A percentile compares a stretch with the other conserved stretches of the same genome.
phyloP scores from a whole-genome alignment of 371 early-diverging fungal genomes.

The Nematocida ausubeli region DNA sequence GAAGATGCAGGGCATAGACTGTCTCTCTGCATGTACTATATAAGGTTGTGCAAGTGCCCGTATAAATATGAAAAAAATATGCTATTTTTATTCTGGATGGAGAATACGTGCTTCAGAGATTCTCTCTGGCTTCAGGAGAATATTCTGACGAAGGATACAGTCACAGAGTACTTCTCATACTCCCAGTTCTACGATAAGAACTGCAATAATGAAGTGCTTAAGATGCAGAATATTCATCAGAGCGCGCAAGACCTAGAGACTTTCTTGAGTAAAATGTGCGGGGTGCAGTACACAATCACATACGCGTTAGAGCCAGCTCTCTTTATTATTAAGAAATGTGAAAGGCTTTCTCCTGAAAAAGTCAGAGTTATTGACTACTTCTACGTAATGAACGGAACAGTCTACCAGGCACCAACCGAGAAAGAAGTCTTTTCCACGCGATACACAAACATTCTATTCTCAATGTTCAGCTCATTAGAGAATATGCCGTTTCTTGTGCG shows the following conservation, averaged over 20 bases:
- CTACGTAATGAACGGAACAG: constrained; percentile 51
- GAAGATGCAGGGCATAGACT: no score
- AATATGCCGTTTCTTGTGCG: constrained; percentile 7
- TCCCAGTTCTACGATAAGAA: constrained; percentile 90
- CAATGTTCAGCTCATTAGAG: constrained; percentile 36
- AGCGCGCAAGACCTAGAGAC: neutral
- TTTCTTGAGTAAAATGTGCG: constrained; percentile 40
- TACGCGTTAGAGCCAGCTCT: constrained; percentile 38
- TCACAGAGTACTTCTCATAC: constrained; percentile 82
- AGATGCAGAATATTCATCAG: constrained; percentile 89
- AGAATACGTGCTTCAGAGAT: constrained; percentile 63
- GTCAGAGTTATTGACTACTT: constrained; percentile 41
- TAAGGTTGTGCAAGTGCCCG: no score
- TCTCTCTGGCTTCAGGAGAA: constrained; percentile 57
- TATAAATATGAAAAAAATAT: neutral
- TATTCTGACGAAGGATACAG: constrained; percentile 71
- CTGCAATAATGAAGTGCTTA: constrained; percentile 83
- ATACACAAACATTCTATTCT: constrained; percentile 50
- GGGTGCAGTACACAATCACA: constrained; percentile 37
- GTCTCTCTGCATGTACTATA: no score
- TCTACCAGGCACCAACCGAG: constrained; percentile 55
- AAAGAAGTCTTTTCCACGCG: constrained; percentile 43
- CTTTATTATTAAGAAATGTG: constrained; percentile 49
- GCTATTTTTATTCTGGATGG: constrained; percentile 13
- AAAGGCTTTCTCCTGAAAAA: constrained; percentile 39